These are phyloP conservation scores for Coemansia sp. DNA, from an alignment of 192 early-diverging fungal genomes.

Conservation along the genomic window DNA sequence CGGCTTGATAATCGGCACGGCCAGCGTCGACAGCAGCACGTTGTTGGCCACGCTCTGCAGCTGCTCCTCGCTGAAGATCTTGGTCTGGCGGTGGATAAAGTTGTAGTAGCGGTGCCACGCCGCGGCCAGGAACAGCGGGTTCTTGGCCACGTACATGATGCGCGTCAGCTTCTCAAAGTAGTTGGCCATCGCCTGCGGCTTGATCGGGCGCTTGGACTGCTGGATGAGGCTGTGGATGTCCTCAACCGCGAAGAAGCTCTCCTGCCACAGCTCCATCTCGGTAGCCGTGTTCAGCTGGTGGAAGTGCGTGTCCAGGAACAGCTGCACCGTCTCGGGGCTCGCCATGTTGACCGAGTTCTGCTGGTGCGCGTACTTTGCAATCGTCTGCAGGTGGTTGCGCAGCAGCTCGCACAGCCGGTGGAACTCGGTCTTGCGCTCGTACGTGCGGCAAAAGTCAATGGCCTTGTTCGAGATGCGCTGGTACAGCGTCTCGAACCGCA, in stretches of 20 bases:
- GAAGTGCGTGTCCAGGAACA: slow-evolving; percentile 95
- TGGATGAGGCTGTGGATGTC: slow-evolving; percentile 95
- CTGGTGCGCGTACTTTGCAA: slow-evolving; percentile 87
- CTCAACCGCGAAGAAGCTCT: slow-evolving; percentile 95
- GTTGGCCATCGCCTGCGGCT: slow-evolving; percentile 94
- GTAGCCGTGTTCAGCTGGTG: slow-evolving; percentile 93
- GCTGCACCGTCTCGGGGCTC: slow-evolving; percentile 94
- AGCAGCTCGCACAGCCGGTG: slow-evolving; percentile 96
- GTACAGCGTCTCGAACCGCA: slow-evolving; percentile 91
- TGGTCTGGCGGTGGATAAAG: slow-evolving; percentile 71
- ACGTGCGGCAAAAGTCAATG: slow-evolving; percentile 94
- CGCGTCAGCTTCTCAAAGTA: slow-evolving; percentile 98
- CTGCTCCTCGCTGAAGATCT: slow-evolving; percentile 82
- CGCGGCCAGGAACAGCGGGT: slow-evolving; percentile 97
- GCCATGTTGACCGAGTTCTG: slow-evolving; percentile 91
- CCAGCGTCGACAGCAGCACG: slow-evolving; percentile 90
- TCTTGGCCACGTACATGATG: slow-evolving; percentile 96
- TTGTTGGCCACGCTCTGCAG: slow-evolving; percentile 86
- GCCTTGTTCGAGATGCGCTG: slow-evolving; percentile 89
- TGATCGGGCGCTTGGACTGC: slow-evolving; percentile 87
- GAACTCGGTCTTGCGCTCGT: slow-evolving; percentile 98
- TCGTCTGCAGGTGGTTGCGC: slow-evolving; percentile 88
- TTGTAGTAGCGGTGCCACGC: slow-evolving; percentile 92
- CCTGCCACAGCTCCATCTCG: slow-evolving; percentile 99
- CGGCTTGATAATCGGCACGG: slow-evolving; percentile 93